Evolutionary conservation across 2,329 filamentous ascomycete species (phyloP).

Genomic region (Paracorniculantispora psalliotae): DNA sequence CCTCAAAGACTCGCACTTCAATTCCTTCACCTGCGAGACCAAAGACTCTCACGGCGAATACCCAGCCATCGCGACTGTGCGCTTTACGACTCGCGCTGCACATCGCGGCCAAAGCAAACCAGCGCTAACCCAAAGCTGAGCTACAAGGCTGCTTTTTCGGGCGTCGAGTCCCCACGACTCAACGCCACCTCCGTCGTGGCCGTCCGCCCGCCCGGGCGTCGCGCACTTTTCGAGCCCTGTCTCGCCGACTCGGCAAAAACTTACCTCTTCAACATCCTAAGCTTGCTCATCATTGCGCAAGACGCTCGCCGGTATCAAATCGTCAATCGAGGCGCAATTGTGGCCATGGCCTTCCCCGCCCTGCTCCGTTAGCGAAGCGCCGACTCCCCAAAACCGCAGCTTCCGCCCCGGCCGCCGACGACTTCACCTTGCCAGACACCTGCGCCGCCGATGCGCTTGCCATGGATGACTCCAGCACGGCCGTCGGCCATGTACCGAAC

Average conservation of each 20-base stretch:
- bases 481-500: conserved; percentile 34
- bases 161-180: not conserved
- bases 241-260: not conserved
- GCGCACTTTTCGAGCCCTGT: not conserved
- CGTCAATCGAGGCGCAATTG: not conserved
- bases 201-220: not conserved
- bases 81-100: not conserved
- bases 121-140: not conserved
- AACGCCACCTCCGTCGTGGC: conserved; percentile 1
- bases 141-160: not conserved
- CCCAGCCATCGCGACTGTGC: too few relatives aligned
- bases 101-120: not conserved
- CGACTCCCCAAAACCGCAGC: not conserved
- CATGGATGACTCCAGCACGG: conserved; percentile 3
- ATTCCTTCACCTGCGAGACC: too few relatives aligned
- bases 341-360: not conserved
- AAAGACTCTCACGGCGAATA: too few relatives aligned
- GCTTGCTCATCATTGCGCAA: not conserved
- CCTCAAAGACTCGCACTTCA: too few relatives aligned
- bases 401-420: not conserved
- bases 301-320: not conserved
- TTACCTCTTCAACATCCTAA: too few relatives aligned
- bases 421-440: not conserved
- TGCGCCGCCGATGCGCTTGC: not conserved
- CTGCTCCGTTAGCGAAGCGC: not conserved